These are phyloP conservation scores for Pseudogymnoascus sp. DNA, from an alignment of 2,329 filamentous ascomycete genomes.

Conservation along the genomic window DNA sequence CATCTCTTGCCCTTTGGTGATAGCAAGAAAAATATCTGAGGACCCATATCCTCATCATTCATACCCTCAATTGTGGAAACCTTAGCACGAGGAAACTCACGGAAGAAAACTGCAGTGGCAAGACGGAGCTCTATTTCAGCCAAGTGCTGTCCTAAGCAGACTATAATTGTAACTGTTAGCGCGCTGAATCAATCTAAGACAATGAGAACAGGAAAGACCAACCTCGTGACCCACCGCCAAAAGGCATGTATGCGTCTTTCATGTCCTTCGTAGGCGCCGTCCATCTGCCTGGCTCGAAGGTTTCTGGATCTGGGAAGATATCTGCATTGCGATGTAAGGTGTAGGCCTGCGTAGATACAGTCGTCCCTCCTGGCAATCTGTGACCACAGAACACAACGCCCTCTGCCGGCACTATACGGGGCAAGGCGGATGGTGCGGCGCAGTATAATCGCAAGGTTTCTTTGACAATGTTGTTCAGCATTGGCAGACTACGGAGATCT, in stretches of 20 bases:
- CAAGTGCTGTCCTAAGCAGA: conserved; percentile 48
- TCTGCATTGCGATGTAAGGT: conserved; percentile 30
- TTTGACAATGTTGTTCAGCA: conserved; percentile 27
- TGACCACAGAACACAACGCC: conserved; percentile 26
- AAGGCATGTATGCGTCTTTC: conserved; percentile 43
- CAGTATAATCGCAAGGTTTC: conserved; percentile 30
- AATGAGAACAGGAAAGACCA: conserved; percentile 9
- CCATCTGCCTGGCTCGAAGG: conserved; percentile 34
- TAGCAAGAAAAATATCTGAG: conserved; percentile 28
- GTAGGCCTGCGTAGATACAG: conserved; percentile 30
- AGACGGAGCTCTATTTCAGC: conserved; percentile 47
- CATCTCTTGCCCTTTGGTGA: conserved; percentile 27
- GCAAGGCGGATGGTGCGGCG: conserved; percentile 26
- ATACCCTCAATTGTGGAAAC: conserved; percentile 29
- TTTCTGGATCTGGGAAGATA: conserved; percentile 30
- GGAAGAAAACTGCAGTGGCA: conserved; percentile 43
- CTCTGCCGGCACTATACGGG: conserved; percentile 22
- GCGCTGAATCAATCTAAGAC: not conserved
- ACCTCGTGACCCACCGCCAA: conserved; percentile 43
- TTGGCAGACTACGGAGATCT: conserved; percentile 24
- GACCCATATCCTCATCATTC: conserved; percentile 31
- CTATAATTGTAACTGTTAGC: conserved; percentile 16
- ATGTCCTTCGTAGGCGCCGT: conserved; percentile 28
- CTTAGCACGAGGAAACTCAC: conserved; percentile 32
- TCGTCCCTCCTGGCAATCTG: conserved; percentile 27